Evolutionary conservation across 2,329 filamentous ascomycete genomes (phyloP), one percentile per base, ranked within the genome.

Genomic region (Blastomyces parvus): DNA sequence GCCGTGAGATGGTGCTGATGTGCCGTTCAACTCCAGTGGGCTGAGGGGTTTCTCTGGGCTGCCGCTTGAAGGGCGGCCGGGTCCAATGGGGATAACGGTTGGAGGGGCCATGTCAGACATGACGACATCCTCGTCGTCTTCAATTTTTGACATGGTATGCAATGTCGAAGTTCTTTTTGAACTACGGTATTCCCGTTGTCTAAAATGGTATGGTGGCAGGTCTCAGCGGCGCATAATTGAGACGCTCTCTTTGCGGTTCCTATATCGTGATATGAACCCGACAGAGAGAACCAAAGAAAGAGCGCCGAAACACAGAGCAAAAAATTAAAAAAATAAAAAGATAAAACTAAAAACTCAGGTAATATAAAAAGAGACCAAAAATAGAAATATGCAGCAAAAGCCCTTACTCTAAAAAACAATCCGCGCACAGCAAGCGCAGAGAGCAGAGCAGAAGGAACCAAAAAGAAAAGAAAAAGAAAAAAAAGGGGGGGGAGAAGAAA

Each of bases 91-190:
- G 36, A 66, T 66, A 52, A 52, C 36, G 30, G 63, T 62, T 33
- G 68, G 69, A 50, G 69, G 61, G 61, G 66, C 68, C 40, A 69
- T 67, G 33, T 74, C 73, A 52, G 70, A 69, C 76, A 77, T 78
- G 22, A 77, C 67, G n/a, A 71, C 73, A 65, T 78, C 76, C 63
- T 76, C 74, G 63, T 77, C 74, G 59, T 69, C 70, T 59, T 74
- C 74, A 72, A 69, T 69, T 42, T 36, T 56, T 40, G 42, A 57
- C 22, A 48, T 59, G 53, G 1, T 56, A 22, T 56, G 53, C 13
- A 36, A 56, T 38, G 19, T 38, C 7, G 22, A 30, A 22, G 33
- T 36, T 36, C 44, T 25, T n/a, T 25, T 22, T 2, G 44, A 22
- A 46, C 44, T 22, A 22, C 2, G 6, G 50, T 33, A 17, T 19